Base-by-base conservation (phyloP, 768 basidiomycete species). In the Heimioporus sp. region DNA sequence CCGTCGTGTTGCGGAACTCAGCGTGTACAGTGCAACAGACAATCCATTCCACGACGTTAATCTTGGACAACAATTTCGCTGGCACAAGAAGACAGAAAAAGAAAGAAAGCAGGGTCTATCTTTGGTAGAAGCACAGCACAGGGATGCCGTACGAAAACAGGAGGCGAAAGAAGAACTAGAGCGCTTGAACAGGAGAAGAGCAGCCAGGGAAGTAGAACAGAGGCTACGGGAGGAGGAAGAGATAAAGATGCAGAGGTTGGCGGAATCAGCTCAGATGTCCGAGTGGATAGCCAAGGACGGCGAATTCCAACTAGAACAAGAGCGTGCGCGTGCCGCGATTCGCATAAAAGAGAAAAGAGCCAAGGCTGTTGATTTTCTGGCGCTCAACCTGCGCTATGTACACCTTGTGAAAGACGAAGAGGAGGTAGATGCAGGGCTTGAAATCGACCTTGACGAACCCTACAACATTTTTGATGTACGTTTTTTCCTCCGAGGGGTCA, bases 1-100 rank as follows among this genome's bases (percentile, higher is more conserved):
- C 20, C 86, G 95, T 24, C 86, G 89, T 60, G 87, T 97, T 15
- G 93, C 92, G 10, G 96, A 98, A 70, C 80, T 98, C 39, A 95
- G 93, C 58, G 88, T 97, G 58, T 98, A 98, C 76, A 94, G 92
- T 59, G 91, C 94, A 43, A 85, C 86, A 12, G 95, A 98, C 77
- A 99, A 98, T 65, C 97, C 97, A 0, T 99, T 98, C 76, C 92
- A 97, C 72, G 97, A 98, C 62, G 86, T 92, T 55, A 98, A 98
- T 69, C 86, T 98, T 31, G 88, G 86, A 19, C 92, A 98, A 65
- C 92, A 95, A 67, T 99, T 99, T 71, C 85, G 90, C 52, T 99
- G 97, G 97, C 91, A 94, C 73, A 99, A 99, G 79, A 99, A 99
- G 76, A 82, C 85, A 24, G 97, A 99, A 69, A 92, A 93, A 75